These are phyloP conservation scores for Sporopachydermia cereana DNA, from an alignment of 1,139 yeast genomes.

Conservation along the genomic window DNA sequence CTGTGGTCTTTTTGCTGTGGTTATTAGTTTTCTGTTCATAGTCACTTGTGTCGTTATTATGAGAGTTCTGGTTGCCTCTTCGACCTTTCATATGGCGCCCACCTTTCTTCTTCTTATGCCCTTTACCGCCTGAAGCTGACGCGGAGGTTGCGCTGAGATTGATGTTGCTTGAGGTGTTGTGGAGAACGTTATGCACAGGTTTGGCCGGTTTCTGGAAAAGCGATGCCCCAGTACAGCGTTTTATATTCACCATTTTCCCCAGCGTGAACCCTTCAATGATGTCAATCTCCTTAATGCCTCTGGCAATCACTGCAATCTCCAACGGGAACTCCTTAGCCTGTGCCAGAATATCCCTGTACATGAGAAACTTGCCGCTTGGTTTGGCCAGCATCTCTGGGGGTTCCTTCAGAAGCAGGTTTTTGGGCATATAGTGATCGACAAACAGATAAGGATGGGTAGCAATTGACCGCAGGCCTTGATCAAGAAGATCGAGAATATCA, in stretches of 20 bases:
- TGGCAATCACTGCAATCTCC: conserved; percentile 21
- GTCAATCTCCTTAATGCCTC: conserved; percentile 27
- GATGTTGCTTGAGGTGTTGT: not conserved
- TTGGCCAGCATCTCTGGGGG: conserved; percentile 65
- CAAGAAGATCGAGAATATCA: conserved; percentile 1
- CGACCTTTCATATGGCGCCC: not conserved
- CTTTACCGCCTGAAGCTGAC: not conserved
- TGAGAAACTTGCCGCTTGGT: conserved; percentile 78
- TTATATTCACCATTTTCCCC: conserved; percentile 56
- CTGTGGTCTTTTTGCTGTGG: not conserved
- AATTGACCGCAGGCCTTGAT: conserved; percentile 24
- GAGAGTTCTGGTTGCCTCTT: not conserved
- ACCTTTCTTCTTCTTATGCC: not conserved
- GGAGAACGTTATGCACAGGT: not conserved
- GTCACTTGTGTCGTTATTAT: not conserved
- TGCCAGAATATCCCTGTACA: conserved; percentile 39
- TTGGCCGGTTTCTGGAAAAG: conserved; percentile 9
- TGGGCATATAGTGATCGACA: conserved; percentile 80
- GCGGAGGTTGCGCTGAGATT: not conserved
- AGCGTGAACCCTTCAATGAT: conserved; percentile 58
- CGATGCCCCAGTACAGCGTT: conserved; percentile 49
- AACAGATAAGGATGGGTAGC: conserved; percentile 83
- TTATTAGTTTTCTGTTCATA: not conserved
- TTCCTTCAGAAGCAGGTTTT: conserved; percentile 64
- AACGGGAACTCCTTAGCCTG: conserved; percentile 29